Evolutionary conservation across 192 early-diverging fungal species (phyloP).

Genomic region (Mortierella alpina): DNA sequence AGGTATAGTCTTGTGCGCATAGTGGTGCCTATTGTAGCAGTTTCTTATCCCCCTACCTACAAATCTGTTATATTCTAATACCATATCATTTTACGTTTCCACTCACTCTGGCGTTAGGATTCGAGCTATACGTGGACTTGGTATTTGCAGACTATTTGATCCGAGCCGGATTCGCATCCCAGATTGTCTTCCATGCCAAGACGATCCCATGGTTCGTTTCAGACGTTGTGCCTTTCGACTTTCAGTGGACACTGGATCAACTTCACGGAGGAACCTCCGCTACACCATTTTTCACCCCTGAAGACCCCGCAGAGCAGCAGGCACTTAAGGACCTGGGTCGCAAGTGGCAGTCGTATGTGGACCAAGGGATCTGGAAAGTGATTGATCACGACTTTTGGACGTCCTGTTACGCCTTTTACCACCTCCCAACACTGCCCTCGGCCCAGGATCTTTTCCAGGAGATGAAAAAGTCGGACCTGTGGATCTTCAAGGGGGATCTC

Average conservation of each 20-base stretch:
- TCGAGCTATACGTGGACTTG: constrained; percentile 92
- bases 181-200: constrained; percentile 88
- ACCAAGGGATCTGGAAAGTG: constrained; percentile 72
- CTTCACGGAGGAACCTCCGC: constrained; percentile 13
- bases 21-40: neutral
- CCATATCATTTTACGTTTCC: neutral
- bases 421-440: constrained; percentile 67
- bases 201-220: constrained; percentile 96
- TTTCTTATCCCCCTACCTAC: neutral
- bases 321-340: constrained; percentile 64
- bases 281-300: constrained; percentile 48
- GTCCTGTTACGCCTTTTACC: constrained; percentile 81
- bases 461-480: constrained; percentile 66
- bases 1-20: constrained; percentile 52
- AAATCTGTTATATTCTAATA: neutral
- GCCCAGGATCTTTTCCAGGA: constrained; percentile 73
- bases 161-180: constrained; percentile 67
- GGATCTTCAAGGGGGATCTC: constrained; percentile 97
- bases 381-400: constrained; percentile 88
- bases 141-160: constrained; percentile 88
- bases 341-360: constrained; percentile 77
- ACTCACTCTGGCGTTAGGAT: constrained; percentile 60
- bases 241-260: constrained; percentile 74
- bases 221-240: constrained; percentile 87
- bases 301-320: constrained; percentile 40